Conservation (phyloP, 345 rosid species). For the Isatis tinctoria region DNA sequence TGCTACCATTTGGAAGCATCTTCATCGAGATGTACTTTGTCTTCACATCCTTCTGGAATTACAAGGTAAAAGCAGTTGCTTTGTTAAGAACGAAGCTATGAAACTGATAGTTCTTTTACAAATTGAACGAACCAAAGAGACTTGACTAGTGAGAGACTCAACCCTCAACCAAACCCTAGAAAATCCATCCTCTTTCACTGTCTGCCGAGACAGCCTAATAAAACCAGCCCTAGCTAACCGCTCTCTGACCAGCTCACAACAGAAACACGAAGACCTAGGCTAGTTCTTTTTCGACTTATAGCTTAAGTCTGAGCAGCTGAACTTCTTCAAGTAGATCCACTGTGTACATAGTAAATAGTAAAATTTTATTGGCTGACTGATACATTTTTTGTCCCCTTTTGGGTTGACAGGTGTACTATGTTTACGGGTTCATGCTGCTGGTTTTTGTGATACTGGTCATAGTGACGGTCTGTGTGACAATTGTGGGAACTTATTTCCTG, state of each 20-base stretch:
- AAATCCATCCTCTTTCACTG: neutral
- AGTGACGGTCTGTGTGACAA: slow-evolving; percentile 87
- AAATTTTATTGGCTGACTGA: neutral
- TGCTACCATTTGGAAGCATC: slow-evolving; percentile 92
- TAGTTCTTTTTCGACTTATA: neutral
- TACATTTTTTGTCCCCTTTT: neutral
- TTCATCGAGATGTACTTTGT: slow-evolving; percentile 97
- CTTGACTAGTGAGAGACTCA: neutral
- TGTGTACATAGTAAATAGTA: neutral
- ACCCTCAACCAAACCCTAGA: neutral
- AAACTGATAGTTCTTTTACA: neutral
- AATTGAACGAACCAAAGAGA: neutral
- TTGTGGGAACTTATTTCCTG: slow-evolving; percentile 88
- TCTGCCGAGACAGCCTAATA: neutral
- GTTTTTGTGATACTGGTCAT: slow-evolving; percentile 84
- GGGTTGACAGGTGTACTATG: slow-evolving; percentile 75
- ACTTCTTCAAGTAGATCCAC: neutral
- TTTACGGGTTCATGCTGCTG: slow-evolving; percentile 86
- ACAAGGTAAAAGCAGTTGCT: slow-evolving; percentile 58
- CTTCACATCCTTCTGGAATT: slow-evolving; percentile 97
- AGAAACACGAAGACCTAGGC: neutral
- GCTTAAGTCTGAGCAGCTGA: neutral
- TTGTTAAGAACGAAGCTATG: neutral
- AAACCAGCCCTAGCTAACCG: neutral
- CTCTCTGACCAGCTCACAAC: neutral